Evolutionary conservation across 1,284 basidiomycete species (phyloP), one percentile per base, ranked within the genome.

Genomic region (Ceratobasidium sp.): DNA sequence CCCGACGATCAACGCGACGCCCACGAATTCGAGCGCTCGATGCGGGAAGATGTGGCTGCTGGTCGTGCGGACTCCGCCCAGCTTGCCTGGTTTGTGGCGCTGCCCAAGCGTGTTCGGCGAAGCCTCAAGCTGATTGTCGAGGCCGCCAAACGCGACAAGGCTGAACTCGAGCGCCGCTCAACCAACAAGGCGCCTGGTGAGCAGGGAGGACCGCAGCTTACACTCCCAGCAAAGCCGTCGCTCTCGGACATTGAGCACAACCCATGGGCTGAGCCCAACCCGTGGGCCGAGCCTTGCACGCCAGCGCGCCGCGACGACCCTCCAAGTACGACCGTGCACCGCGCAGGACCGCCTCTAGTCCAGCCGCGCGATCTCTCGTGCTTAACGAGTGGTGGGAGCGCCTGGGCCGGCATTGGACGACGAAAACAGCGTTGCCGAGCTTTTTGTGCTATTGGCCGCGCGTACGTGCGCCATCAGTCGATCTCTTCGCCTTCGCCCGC

Each of bases 41-140:
- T 61, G 15, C 33, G 60, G 26, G 28, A 61, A 12, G 15, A 61
- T 28, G 28, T 61, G 15, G 28, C n/a, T 12, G 28, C 60, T 18
- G 60, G 60, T 12, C 60, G 33, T 7, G 15, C 60, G 15, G 26
- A 23, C 7, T 28, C 28, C 26, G 28, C 60, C 9, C 15, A 61
- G 39, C 60, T 61, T 40, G 60, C 28, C 28, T 61, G 60, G 60
- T 61, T 61, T 40, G 26, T 61, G 23, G 60, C 60, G 33, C 33
- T 61, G 15, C 60, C 28, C 7, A 61, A 61, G 28, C 28, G 26
- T 15, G 60, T 61, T 15, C 10, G 39, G 10, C 60, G 12, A 18
- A 61, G 60, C 39, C 60, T 13, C 12, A 9, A 5, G 7, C 60
- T 61, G 2, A 61, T 61, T 15, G 60, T 18, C 12, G 28, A 61